Percentiles rank a stretch among this genome's conserved stretches.
phyloP scores from a whole-genome alignment of 345 rosid species.

The Gossypium turneri region DNA sequence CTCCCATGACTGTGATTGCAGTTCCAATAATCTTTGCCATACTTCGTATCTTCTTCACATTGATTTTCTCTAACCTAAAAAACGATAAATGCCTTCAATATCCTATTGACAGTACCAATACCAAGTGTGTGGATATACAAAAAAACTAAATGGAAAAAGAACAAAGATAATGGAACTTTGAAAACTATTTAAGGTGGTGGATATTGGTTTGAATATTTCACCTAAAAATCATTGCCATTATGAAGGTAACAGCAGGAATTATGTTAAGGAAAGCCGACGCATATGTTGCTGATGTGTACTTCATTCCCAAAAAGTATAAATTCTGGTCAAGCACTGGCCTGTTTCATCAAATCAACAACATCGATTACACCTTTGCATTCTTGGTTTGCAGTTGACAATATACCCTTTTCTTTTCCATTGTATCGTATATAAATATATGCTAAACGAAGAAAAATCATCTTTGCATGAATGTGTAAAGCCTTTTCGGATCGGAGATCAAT shows the following conservation, averaged over 20 bases:
- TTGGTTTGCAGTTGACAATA: too few relatives aligned
- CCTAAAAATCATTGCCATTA: not conserved
- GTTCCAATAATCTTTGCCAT: constrained; percentile 77
- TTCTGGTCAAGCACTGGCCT: not conserved
- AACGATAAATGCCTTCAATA: not conserved
- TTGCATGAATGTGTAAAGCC: too few relatives aligned
- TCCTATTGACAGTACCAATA: not conserved
- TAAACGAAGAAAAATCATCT: too few relatives aligned
- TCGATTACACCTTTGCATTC: not conserved
- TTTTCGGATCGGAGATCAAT: too few relatives aligned
- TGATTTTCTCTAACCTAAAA: constrained; percentile 62
- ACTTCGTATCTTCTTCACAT: constrained; percentile 55
- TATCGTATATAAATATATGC: too few relatives aligned
- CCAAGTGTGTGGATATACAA: not conserved
- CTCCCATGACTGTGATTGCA: constrained; percentile 62
- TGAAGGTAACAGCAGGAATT: not conserved
- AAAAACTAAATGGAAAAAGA: too few relatives aligned
- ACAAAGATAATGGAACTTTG: too few relatives aligned
- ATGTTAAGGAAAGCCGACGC: not conserved
- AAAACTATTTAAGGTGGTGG: too few relatives aligned
- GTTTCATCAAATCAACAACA: not conserved
- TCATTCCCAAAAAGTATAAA: not conserved
- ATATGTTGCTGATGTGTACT: not conserved
- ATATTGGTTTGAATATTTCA: not conserved
- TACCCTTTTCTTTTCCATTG: too few relatives aligned